phyloP scores from a whole-genome alignment of 768 basidiomycete genomes.

The Psilocybe subaeruginosa region DNA sequence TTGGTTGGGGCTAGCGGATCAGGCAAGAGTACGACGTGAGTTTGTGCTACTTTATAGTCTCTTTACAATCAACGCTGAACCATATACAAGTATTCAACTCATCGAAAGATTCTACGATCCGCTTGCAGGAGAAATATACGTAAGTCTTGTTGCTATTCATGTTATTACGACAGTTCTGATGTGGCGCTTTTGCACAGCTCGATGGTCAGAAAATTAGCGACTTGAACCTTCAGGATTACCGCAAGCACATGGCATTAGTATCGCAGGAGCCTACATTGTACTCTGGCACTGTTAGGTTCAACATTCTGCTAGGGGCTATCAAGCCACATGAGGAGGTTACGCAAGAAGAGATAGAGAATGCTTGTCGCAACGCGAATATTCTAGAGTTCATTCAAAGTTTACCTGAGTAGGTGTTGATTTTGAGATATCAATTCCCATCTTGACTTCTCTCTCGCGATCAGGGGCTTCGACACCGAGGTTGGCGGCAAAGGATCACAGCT shows the following conservation, averaged over 20 bases:
- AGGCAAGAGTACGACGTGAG: slow-evolving; percentile 83
- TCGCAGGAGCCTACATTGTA: slow-evolving; percentile 93
- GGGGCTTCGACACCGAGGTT: slow-evolving; percentile 92
- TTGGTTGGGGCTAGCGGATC: slow-evolving; percentile 84
- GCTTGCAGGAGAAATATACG: slow-evolving; percentile 67
- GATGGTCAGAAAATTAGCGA: slow-evolving; percentile 77
- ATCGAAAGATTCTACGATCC: slow-evolving; percentile 89
- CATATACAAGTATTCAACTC: slow-evolving; percentile 62
- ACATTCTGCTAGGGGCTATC: slow-evolving; percentile 83
- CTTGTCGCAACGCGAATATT: slow-evolving; percentile 87
- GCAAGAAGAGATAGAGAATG: slow-evolving; percentile 83
- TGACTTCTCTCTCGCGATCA: slow-evolving; percentile 24
- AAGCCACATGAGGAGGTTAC: slow-evolving; percentile 80
- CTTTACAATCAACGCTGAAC: slow-evolving; percentile 2
- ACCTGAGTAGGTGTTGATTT: slow-evolving; percentile 60
- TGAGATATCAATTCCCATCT: background rate
- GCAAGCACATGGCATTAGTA: slow-evolving; percentile 86
- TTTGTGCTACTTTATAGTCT: background rate
- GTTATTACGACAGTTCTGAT: too few relatives aligned
- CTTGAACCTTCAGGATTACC: slow-evolving; percentile 84
- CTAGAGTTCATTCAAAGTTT: slow-evolving; percentile 86
- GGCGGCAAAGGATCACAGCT: slow-evolving; percentile 90
- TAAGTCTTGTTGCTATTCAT: slow-evolving; percentile 31
- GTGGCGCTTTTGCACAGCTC: slow-evolving; percentile 39
- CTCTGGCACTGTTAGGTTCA: slow-evolving; percentile 87